Conservation (phyloP, 331 rosid species). For the Cydonia oblonga region DNA sequence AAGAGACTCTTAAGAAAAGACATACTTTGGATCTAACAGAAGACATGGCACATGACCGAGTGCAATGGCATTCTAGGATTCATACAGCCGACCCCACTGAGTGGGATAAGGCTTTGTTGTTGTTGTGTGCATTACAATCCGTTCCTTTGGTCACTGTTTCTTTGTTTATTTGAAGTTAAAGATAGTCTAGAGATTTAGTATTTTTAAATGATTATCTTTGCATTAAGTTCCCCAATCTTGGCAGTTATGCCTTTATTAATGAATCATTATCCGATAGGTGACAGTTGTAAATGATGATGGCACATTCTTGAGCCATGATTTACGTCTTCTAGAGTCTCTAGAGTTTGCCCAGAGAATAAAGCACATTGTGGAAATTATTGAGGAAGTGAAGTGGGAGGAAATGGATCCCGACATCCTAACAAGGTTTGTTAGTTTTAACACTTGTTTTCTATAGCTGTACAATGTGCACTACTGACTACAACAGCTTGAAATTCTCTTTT, state of each 20-base stretch:
- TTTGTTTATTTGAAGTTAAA: not conserved
- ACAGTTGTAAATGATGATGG: conserved; percentile 38
- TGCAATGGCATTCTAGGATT: no score
- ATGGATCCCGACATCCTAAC: conserved; percentile 77
- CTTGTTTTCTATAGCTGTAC: not conserved
- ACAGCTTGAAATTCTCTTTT: not conserved
- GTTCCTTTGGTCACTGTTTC: not conserved
- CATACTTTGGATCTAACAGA: no score
- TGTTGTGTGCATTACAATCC: not conserved
- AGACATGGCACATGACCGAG: no score
- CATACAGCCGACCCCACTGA: no score
- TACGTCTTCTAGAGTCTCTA: conserved; percentile 78
- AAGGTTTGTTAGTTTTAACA: conserved; percentile 37
- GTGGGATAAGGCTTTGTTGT: no score
- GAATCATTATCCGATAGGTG: conserved; percentile 33
- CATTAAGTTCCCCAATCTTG: not conserved
- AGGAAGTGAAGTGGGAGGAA: conserved; percentile 71
- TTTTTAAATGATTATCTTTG: not conserved
- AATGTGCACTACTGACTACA: not conserved
- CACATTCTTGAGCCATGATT: conserved; percentile 81
- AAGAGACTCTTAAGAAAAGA: no score
- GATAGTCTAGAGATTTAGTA: not conserved
- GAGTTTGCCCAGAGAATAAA: conserved; percentile 82
- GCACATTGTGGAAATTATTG: conserved; percentile 71
- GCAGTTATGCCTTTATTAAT: not conserved